phyloP scores from a whole-genome alignment of 83 land plant species.

The Picea abies region DNA sequence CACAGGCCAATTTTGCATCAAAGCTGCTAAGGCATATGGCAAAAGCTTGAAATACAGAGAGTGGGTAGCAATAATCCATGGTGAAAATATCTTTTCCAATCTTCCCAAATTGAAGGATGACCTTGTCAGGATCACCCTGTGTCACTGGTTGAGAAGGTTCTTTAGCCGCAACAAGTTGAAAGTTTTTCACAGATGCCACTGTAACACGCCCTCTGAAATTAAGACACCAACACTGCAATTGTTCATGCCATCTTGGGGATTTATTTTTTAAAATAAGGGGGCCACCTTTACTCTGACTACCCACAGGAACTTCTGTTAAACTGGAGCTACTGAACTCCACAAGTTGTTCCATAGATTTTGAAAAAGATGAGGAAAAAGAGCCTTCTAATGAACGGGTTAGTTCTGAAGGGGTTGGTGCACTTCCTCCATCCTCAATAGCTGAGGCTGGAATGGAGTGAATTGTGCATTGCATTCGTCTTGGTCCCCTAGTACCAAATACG shows the following conservation, averaged over 20 bases:
- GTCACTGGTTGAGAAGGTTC: conserved; percentile 33
- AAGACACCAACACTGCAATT: conserved; percentile 82
- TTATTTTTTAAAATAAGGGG: conserved; percentile 56
- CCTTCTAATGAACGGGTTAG: neutral
- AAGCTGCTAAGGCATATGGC: conserved; percentile 84
- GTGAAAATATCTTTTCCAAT: conserved; percentile 75
- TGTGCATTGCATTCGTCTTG: conserved; percentile 50
- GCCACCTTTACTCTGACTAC: conserved; percentile 26
- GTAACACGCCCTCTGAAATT: conserved; percentile 78
- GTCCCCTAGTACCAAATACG: conserved; percentile 65
- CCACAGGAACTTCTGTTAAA: conserved; percentile 10
- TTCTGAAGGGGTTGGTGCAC: conserved; percentile 69
- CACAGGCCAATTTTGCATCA: conserved; percentile 72
- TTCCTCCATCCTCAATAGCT: conserved; percentile 47
- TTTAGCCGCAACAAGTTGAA: conserved; percentile 66
- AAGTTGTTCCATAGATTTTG: conserved; percentile 30
- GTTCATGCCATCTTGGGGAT: conserved; percentile 84
- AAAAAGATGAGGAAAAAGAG: conserved; percentile 45
- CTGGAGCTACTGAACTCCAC: conserved; percentile 30
- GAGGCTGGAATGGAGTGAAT: conserved; percentile 55
- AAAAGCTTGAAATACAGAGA: conserved; percentile 82
- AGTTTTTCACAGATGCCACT: conserved; percentile 80
- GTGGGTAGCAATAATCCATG: conserved; percentile 81
- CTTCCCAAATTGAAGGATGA: conserved; percentile 79
- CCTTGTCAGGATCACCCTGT: conserved; percentile 52